Evolutionary conservation across 2,329 filamentous ascomycete genomes (phyloP).

Genomic region (Fusarium incarnatum): DNA sequence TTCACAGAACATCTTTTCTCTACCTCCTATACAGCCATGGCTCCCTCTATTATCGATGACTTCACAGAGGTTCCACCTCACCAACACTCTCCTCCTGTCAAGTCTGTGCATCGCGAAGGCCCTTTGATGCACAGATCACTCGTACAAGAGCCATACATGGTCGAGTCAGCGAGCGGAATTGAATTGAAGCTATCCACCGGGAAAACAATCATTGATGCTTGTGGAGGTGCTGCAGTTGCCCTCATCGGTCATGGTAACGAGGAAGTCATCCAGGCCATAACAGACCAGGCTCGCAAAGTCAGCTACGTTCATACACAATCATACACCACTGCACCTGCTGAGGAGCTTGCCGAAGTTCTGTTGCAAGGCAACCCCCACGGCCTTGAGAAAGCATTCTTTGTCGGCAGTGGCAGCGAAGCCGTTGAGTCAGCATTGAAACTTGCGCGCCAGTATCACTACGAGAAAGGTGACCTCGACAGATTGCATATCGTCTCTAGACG

Average conservation of each 20-base stretch:
- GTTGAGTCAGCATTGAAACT: constrained; percentile 62
- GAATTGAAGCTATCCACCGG: constrained; percentile 2
- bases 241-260: constrained; percentile 11
- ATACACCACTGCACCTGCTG: constrained; percentile 18
- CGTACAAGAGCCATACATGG: constrained; percentile 22
- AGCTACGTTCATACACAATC: constrained; percentile 25
- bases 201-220: constrained; percentile 14
- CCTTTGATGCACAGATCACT: constrained; percentile 21
- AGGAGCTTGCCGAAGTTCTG: constrained; percentile 2
- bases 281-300: constrained; percentile 15
- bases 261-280: constrained; percentile 19
- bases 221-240: constrained; percentile 12
- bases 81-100: neutral
- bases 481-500: constrained; percentile 8
- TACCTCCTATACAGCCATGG: neutral
- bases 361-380: neutral
- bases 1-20: fast-evolving
- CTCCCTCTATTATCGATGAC: neutral
- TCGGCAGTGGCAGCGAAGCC: constrained; percentile 50
- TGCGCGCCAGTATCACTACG: constrained; percentile 58
- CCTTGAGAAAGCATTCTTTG: constrained; percentile 43
- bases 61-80: neutral
- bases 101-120: constrained; percentile 7
- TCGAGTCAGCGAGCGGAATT: neutral
- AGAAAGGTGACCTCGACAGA: neutral